phyloP scores from a whole-genome alignment of 176 grass and related monocot genomes.

The Hordeum marinum region DNA sequence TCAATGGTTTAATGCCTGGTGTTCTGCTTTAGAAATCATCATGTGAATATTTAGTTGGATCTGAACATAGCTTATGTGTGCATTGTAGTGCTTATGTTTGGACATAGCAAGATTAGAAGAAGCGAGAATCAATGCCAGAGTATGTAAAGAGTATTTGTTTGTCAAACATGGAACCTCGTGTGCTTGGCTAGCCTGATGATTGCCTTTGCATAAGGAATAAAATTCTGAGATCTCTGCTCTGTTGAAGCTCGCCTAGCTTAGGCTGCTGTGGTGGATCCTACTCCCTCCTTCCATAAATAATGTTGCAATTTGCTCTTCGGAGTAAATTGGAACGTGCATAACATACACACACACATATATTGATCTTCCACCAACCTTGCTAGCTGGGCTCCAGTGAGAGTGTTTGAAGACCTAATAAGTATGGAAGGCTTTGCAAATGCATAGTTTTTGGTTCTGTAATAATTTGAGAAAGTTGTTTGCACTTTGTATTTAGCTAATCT shows the following conservation, averaged over 20 bases:
- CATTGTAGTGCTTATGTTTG: background rate
- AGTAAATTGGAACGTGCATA: background rate
- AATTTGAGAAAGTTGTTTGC: background rate
- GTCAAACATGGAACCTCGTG: background rate
- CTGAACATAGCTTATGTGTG: background rate
- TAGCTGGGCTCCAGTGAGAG: background rate
- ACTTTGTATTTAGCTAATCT: background rate
- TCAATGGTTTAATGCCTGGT: background rate
- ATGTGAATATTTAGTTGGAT: background rate
- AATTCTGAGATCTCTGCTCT: background rate
- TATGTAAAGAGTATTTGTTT: background rate
- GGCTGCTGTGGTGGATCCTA: background rate
- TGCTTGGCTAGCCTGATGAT: background rate
- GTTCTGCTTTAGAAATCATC: background rate
- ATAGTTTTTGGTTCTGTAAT: background rate
- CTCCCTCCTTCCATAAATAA: background rate
- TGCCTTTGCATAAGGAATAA: background rate
- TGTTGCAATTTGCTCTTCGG: too few species aligned
- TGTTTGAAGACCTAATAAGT: background rate
- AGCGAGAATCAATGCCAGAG: background rate
- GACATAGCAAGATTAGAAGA: background rate
- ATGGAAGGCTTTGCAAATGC: background rate
- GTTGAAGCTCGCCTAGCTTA: background rate
- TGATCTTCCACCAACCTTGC: background rate
- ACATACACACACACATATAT: background rate